Evolutionary conservation across 2,329 filamentous ascomycete genomes (phyloP).

Genomic region (Pezicula radicicola): DNA sequence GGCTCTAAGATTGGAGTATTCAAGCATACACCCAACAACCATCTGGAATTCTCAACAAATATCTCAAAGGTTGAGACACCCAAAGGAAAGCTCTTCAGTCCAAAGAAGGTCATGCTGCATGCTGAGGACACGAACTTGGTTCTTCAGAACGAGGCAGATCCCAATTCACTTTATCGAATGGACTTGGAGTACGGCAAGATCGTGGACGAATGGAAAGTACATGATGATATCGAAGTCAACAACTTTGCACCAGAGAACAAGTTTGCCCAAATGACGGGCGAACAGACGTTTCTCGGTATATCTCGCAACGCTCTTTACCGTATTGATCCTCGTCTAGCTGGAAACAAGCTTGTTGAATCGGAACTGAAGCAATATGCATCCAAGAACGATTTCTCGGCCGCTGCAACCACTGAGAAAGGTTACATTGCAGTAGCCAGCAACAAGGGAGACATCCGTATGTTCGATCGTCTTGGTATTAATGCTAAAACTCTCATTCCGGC

Average conservation of each 20-base stretch:
- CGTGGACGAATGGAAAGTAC: conserved; percentile 97
- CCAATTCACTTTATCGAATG: conserved; percentile 94
- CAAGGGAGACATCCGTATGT: conserved; percentile 96
- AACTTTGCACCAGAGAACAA: conserved; percentile 96
- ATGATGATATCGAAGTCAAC: conserved; percentile 90
- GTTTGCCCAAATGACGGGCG: conserved; percentile 94
- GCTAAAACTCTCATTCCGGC: conserved; percentile 97
- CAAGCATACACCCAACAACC: conserved; percentile 90
- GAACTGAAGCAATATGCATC: conserved; percentile 94
- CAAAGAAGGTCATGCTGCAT: conserved; percentile 58
- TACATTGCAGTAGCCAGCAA: conserved; percentile 96
- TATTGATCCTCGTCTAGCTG: conserved; percentile 84
- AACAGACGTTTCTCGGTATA: conserved; percentile 92
- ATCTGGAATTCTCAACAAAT: conserved; percentile 92
- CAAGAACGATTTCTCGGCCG: conserved; percentile 95
- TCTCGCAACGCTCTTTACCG: conserved; percentile 92
- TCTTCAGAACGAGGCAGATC: conserved; percentile 51
- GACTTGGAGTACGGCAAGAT: conserved; percentile 97
- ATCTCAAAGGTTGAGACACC: conserved; percentile 95
- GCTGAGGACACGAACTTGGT: conserved; percentile 32
- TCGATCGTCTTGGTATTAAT: conserved; percentile 93
- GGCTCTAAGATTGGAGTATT: conserved; percentile 99
- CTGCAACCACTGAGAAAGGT: conserved; percentile 93
- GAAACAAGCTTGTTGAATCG: conserved; percentile 88
- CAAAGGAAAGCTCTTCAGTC: conserved; percentile 81